Percentiles rank a stretch among this genome's conserved stretches.
Evolutionary conservation across 2,329 filamentous ascomycete species (phyloP).

Genomic region (Periconia macrospinosa): DNA sequence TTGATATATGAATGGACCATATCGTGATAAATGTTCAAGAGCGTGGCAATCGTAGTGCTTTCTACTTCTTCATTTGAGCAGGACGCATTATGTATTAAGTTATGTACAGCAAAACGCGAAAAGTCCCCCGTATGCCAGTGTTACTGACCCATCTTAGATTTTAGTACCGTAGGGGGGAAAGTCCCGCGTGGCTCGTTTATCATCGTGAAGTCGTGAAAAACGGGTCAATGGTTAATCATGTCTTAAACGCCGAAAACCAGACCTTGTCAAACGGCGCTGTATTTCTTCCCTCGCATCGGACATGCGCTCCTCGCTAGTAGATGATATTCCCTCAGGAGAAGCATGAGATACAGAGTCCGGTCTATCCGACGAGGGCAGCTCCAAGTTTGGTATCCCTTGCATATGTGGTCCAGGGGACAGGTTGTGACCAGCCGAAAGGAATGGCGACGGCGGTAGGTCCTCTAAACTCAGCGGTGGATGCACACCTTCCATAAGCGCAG

Average conservation of each 20-base stretch:
- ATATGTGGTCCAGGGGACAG: conserved; percentile 2
- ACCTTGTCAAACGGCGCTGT: conserved; percentile 20
- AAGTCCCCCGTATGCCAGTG: too few species aligned
- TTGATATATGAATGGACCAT: too few species aligned
- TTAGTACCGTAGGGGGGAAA: too few species aligned
- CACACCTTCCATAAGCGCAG: conserved; percentile 58
- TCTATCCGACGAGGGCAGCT: conserved; percentile 8
- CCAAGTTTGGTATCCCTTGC: conserved; percentile 11
- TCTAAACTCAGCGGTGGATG: conserved; percentile 19
- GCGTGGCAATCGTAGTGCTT: too few species aligned
- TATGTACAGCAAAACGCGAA: too few species aligned
- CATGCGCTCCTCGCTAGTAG: conserved; percentile 9
- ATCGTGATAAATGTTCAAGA: too few species aligned
- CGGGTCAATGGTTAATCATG: background rate
- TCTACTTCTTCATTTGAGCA: too few species aligned
- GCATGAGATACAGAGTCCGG: conserved; percentile 5
- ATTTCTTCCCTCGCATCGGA: conserved; percentile 27
- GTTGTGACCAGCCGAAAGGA: conserved; percentile 27
- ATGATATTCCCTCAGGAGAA: conserved; percentile 5
- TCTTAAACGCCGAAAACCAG: conserved; percentile 2
- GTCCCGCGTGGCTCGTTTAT: too few species aligned
- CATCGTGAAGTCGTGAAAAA: background rate
- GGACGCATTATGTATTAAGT: too few species aligned
- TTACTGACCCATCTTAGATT: too few species aligned
- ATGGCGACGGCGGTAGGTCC: conserved; percentile 39